Base-by-base conservation (phyloP, 768 basidiomycete genomes). In the Tylopilus felleus region DNA sequence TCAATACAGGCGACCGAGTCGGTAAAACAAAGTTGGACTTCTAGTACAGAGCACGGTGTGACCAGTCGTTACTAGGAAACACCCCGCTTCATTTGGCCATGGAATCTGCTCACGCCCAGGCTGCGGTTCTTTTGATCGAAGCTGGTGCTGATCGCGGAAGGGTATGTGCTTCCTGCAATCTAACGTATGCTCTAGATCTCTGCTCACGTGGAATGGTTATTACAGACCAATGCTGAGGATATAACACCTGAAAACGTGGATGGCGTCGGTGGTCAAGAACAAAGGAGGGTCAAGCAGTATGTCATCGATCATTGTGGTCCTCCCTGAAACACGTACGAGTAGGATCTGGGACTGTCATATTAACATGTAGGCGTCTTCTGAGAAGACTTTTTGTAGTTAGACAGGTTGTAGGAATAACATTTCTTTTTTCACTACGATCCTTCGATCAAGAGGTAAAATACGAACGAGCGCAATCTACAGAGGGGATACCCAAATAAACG, bases 41-140 rank as follows among this genome's bases (percentile, higher is more conserved):
- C 12, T 25, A 13, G 36, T 36, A n/a, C 25, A 39, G 38, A n/a
- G 29, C 28, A 40, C 41, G 6, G 25, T 21, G 14, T 59, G 25
- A 55, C 36, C 17, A 53, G 27, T 55, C 46, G 42, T 62, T 61
- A 52, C 49, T 64, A 90, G 95, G 96, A 47, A 97, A 98, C 66
- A 98, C 97, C 2, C 93, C 97, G 2, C 75, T 99, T 35, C 97
- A 99, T 77, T 82, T 99, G 29, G 95, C 96, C 17, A 89, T 99
- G 87, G 96, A 99, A 64, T 93, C 90, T 50, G 96, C 87, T 17
- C 90, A 98, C 66, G 96, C 91, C 14, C 86, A 93, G 66, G 89
- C 85, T 16, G 96, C 96, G 10, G 89, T 93, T 2, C 70, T 89
- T 47, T 79, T 99, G 47, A 96, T 99, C 55, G 92, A 96, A 67